A percentile compares a stretch with the other conserved stretches of the same genome.
Conservation (phyloP, 495 filamentous ascomycete species). For the Trichoderma orchidacearum region DNA sequence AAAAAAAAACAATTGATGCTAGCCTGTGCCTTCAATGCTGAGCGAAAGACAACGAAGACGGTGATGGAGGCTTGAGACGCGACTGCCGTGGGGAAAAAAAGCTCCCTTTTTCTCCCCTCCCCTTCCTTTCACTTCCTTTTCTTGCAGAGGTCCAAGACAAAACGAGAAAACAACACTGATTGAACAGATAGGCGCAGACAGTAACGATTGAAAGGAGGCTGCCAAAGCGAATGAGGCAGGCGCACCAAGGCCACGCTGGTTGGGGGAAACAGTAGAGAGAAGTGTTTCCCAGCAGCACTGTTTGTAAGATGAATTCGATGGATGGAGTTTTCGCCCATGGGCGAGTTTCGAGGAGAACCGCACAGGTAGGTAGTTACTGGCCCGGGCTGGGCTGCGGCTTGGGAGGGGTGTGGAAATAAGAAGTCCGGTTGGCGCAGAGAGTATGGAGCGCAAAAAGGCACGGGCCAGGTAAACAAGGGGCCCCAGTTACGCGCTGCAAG, state of each 20-base stretch:
- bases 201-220: slow-evolving; percentile 3
- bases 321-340: neutral
- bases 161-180: neutral
- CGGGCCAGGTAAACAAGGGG: neutral
- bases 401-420: neutral
- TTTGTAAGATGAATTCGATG: neutral
- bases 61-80: neutral
- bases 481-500: neutral
- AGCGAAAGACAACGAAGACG: neutral
- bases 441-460: neutral
- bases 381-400: too few species aligned
- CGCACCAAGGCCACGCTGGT: neutral
- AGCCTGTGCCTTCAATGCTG: neutral
- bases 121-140: neutral
- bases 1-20: neutral
- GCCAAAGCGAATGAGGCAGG: slow-evolving; percentile 8
- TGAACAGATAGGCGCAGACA: neutral
- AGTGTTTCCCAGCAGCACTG: neutral
- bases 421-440: neutral
- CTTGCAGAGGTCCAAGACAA: neutral
- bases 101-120: neutral
- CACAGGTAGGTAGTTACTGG: neutral
- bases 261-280: neutral
- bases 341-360: neutral
- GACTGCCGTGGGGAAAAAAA: neutral